These are phyloP conservation scores for Diaporthe aspalathi DNA, from an alignment of 2,329 filamentous ascomycete species.

Conservation along the genomic window DNA sequence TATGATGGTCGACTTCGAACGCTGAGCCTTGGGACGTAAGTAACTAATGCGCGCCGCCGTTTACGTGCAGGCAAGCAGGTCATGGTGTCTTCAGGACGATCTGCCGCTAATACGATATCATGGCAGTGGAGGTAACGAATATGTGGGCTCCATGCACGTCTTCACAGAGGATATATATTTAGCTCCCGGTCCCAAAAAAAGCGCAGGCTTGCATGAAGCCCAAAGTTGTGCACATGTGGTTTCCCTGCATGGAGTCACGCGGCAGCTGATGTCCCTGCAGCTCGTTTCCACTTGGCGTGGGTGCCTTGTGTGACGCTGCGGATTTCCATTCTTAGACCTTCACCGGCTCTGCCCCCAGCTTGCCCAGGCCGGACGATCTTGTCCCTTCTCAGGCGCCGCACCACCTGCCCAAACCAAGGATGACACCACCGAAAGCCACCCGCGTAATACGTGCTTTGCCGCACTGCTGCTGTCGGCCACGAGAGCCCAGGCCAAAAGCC, in stretches of 20 bases:
- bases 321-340: conserved; percentile 15
- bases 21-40: conserved; percentile 7
- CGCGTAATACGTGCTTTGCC: background rate
- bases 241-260: too few relatives aligned
- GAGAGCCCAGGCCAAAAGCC: too few relatives aligned
- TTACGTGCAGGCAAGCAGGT: background rate
- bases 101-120: background rate
- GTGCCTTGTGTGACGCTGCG: conserved; percentile 9
- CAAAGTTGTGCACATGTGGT: too few relatives aligned
- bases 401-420: background rate
- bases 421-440: too few relatives aligned
- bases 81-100: background rate
- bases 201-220: too few relatives aligned
- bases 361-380: background rate
- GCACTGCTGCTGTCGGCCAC: background rate
- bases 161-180: background rate
- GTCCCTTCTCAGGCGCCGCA: background rate
- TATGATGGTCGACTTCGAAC: background rate
- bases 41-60: background rate
- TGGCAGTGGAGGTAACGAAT: background rate
- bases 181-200: too few relatives aligned
- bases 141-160: background rate
- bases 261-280: background rate
- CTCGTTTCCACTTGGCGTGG: background rate
- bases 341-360: background rate